A percentile compares a stretch with the other conserved stretches of the same genome.
phyloP scores from a whole-genome alignment of 305 asterid species.

The Solanum hybrid region DNA sequence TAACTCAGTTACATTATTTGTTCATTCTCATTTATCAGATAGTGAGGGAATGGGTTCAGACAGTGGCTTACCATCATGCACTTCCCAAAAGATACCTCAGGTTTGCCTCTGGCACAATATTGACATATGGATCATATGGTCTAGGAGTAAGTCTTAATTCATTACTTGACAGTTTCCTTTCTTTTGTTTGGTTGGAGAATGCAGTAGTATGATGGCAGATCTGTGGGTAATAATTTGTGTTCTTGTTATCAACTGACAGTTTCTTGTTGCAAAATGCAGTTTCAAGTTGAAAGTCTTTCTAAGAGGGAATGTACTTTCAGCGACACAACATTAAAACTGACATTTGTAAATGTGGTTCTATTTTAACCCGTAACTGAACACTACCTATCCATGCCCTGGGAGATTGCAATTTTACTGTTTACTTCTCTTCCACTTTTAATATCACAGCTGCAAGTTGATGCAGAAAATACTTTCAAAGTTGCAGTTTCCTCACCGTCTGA shows the following conservation, averaged over 20 bases:
- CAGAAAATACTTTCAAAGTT: neutral
- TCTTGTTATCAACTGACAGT: neutral
- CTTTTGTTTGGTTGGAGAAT: neutral
- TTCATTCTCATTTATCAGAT: constrained; percentile 21
- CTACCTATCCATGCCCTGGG: neutral
- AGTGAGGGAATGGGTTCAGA: constrained; percentile 43
- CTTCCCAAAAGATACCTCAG: constrained; percentile 27
- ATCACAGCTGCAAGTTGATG: neutral
- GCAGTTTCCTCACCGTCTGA: neutral
- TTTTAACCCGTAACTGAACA: neutral
- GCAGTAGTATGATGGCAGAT: neutral
- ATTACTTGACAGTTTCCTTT: neutral
- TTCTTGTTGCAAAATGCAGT: neutral
- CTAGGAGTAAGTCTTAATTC: constrained; percentile 40
- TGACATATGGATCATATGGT: constrained; percentile 50
- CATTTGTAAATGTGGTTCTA: neutral
- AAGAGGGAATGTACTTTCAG: constrained; percentile 1
- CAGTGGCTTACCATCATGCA: constrained; percentile 29
- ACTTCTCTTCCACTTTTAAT: neutral
- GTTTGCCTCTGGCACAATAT: constrained; percentile 41
- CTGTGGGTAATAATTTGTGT: neutral
- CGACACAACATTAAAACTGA: neutral
- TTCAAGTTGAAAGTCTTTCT: constrained; percentile 1
- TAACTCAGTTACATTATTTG: neutral
- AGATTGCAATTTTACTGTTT: neutral